Conservation (phyloP, 2,329 filamentous ascomycete species). For the Xylaria multiplex region DNA sequence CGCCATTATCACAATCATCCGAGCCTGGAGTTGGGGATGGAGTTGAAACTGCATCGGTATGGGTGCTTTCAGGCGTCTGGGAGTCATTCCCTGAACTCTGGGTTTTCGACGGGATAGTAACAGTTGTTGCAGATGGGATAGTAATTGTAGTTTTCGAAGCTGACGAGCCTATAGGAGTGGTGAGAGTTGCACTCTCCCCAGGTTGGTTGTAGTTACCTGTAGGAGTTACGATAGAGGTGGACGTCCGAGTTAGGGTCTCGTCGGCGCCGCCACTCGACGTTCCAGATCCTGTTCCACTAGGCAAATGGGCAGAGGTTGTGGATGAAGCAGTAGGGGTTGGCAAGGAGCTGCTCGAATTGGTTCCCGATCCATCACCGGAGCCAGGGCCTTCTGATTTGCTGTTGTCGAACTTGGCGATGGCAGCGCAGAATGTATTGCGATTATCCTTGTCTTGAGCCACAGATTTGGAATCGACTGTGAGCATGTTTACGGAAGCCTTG, state of each 20-base stretch:
- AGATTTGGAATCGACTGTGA: conserved; percentile 68
- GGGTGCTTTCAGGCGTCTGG: conserved; percentile 21
- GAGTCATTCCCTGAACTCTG: conserved; percentile 27
- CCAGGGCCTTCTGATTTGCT: conserved; percentile 16
- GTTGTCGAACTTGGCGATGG: conserved; percentile 63
- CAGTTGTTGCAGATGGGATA: conserved; percentile 35
- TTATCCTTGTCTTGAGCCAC: conserved; percentile 69
- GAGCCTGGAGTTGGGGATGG: conserved; percentile 20
- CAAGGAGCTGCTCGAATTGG: conserved; percentile 31
- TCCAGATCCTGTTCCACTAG: conserved; percentile 17
- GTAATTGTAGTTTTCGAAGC: conserved; percentile 34
- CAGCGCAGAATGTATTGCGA: conserved; percentile 72
- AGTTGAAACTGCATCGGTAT: conserved; percentile 26
- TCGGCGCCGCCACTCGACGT: conserved; percentile 25
- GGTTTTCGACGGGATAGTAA: conserved; percentile 32
- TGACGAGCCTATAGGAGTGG: conserved; percentile 19
- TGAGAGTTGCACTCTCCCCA: conserved; percentile 35
- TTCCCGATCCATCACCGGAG: conserved; percentile 30
- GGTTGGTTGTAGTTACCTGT: conserved; percentile 42
- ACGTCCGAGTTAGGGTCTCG: conserved; percentile 30
- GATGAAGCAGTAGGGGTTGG: conserved; percentile 23
- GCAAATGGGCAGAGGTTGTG: conserved; percentile 17
- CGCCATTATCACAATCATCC: conserved; percentile 20
- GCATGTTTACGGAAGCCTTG: conserved; percentile 79
- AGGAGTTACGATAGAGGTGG: conserved; percentile 33